Evolutionary conservation across 2,329 filamentous ascomycete species (phyloP).

Genomic region (Hawksworthiomyces lignivorus): DNA sequence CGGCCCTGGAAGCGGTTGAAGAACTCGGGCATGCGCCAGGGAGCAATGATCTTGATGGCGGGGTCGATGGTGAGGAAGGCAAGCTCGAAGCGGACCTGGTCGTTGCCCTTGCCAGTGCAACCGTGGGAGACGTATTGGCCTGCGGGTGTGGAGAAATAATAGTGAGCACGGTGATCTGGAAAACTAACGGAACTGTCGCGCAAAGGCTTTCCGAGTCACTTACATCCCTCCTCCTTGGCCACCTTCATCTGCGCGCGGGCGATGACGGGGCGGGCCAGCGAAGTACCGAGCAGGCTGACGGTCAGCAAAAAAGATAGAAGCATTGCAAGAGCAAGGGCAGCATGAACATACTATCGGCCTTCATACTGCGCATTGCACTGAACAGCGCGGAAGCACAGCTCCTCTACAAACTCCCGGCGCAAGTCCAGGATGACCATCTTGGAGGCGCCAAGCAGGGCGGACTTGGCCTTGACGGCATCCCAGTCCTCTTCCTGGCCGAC

Average conservation of each 20-base stretch:
- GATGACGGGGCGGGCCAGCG: constrained; percentile 62
- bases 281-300: constrained; percentile 41
- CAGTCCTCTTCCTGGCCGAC: constrained; percentile 73
- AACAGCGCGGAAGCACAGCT: constrained; percentile 73
- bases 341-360: constrained; percentile 31
- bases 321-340: background rate
- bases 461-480: constrained; percentile 62
- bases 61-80: constrained; percentile 40
- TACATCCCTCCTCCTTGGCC: constrained; percentile 53
- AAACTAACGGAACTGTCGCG: constrained; percentile 1
- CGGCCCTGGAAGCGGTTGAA: constrained; percentile 64
- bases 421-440: constrained; percentile 59
- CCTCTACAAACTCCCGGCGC: constrained; percentile 67
- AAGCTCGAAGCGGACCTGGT: constrained; percentile 31
- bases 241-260: constrained; percentile 58
- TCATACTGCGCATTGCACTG: constrained; percentile 67
- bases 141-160: background rate
- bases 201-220: no score
- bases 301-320: background rate
- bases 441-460: constrained; percentile 51
- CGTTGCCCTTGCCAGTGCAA: constrained; percentile 52
- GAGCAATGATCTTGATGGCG: constrained; percentile 64
- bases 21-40: constrained; percentile 64
- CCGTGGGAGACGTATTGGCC: constrained; percentile 16
- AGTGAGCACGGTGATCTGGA: no score